phyloP scores from a whole-genome alignment of 2,329 filamentous ascomycete genomes.

The Hyphodiscus sp. region DNA sequence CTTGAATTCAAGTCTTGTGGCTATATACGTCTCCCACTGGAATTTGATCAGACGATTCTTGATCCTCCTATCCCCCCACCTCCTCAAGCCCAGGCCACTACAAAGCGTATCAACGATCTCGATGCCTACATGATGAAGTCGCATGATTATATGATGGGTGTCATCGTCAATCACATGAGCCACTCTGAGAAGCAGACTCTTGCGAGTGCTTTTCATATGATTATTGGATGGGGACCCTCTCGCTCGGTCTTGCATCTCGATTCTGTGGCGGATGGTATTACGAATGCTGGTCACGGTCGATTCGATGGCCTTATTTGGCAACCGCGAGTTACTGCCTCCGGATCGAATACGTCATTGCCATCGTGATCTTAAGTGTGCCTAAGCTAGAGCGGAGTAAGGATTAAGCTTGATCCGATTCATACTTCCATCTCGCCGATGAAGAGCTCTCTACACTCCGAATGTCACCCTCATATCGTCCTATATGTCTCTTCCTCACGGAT shows the following conservation, averaged over 20 bases:
- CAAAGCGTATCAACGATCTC: conserved; percentile 22
- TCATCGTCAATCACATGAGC: conserved; percentile 23
- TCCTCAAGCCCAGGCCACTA: conserved; percentile 10
- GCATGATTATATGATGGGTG: conserved; percentile 18
- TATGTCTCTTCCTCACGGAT: background rate
- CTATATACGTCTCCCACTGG: conserved; percentile 25
- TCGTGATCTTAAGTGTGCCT: background rate
- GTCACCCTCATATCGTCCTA: background rate
- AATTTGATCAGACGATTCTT: conserved; percentile 25
- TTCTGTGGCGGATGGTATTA: conserved; percentile 21
- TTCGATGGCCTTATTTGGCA: conserved; percentile 25
- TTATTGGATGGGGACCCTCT: conserved; percentile 16
- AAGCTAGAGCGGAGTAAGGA: background rate
- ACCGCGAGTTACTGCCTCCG: background rate
- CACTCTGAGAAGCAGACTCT: conserved; percentile 18
- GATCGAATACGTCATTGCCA: background rate
- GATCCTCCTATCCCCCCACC: conserved; percentile 8
- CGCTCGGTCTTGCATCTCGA: conserved; percentile 11
- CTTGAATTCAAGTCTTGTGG: conserved; percentile 28
- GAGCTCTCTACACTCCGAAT: too few relatives aligned
- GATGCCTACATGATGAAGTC: conserved; percentile 28
- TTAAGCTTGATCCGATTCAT: too few relatives aligned
- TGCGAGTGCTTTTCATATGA: conserved; percentile 24
- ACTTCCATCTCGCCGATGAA: too few relatives aligned
- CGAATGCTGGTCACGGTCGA: conserved; percentile 21